Conservation (phyloP, 2,329 filamentous ascomycete species). For the Fusarium poae region DNA sequence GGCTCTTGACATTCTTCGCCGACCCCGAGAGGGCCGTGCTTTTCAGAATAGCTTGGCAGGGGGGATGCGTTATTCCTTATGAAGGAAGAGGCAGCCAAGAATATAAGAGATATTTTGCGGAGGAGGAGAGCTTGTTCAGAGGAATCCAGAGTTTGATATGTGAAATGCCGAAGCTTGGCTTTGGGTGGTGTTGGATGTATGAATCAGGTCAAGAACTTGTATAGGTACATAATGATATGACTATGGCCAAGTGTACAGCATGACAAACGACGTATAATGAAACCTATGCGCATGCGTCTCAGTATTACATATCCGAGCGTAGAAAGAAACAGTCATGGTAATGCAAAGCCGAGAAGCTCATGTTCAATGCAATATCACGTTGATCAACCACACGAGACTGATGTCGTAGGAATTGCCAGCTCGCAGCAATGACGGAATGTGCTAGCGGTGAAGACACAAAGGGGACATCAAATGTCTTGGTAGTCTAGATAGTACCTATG, state of each 20-base stretch:
- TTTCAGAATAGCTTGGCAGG: slow-evolving; percentile 30
- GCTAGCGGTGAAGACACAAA: slow-evolving; percentile 33
- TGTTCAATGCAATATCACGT: slow-evolving; percentile 6
- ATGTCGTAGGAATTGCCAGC: slow-evolving; percentile 29
- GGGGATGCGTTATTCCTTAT: slow-evolving; percentile 19
- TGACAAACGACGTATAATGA: slow-evolving; percentile 7
- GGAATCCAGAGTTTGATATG: neutral
- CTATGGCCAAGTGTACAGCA: neutral
- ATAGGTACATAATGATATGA: neutral
- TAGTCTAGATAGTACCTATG: slow-evolving; percentile 17
- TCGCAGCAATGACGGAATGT: slow-evolving; percentile 37
- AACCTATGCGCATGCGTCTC: slow-evolving; percentile 5
- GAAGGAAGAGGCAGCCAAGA: slow-evolving; percentile 37
- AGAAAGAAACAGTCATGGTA: neutral
- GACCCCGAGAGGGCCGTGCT: slow-evolving; percentile 45
- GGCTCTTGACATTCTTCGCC: slow-evolving; percentile 39
- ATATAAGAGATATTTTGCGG: slow-evolving; percentile 12
- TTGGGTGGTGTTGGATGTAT: neutral
- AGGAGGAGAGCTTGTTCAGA: slow-evolving; percentile 10
- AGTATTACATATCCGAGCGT: neutral
- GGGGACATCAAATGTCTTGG: slow-evolving; percentile 22
- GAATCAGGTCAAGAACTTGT: neutral
- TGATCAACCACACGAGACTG: slow-evolving; percentile 18
- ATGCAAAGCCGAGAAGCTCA: neutral
- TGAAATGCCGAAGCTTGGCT: slow-evolving; percentile 1